A percentile compares a stretch with the other conserved stretches of the same genome.
phyloP scores from a whole-genome alignment of 2,329 filamentous ascomycete species.

The Aspergillus sp. region DNA sequence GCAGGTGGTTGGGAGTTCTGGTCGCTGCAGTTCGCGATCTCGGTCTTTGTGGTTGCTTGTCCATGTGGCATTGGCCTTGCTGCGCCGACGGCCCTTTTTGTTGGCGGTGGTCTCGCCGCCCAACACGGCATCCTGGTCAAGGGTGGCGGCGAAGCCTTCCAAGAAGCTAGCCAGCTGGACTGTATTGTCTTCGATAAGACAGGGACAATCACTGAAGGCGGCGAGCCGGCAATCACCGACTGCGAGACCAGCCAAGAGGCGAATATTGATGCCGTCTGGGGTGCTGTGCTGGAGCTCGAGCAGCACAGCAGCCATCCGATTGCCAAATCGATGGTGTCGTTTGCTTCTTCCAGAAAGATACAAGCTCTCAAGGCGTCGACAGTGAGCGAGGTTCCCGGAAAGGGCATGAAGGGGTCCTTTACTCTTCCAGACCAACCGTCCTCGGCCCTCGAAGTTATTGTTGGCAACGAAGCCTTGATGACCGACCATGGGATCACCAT shows the following conservation, averaged over 20 bases:
- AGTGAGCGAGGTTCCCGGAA: slow-evolving; percentile 56
- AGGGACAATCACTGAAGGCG: slow-evolving; percentile 73
- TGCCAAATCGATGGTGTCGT: slow-evolving; percentile 53
- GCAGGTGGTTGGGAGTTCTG: slow-evolving; percentile 53
- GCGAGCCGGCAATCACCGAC: slow-evolving; percentile 40
- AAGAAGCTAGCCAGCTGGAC: slow-evolving; percentile 75
- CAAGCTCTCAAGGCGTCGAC: slow-evolving; percentile 29
- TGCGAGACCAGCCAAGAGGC: slow-evolving; percentile 22
- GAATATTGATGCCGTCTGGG: slow-evolving; percentile 38
- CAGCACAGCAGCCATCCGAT: slow-evolving; percentile 61
- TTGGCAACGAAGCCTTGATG: slow-evolving; percentile 49
- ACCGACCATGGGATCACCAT: slow-evolving; percentile 52
- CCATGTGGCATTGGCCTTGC: slow-evolving; percentile 81
- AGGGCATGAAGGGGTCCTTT: slow-evolving; percentile 52
- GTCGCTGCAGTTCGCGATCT: slow-evolving; percentile 67
- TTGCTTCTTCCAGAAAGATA: slow-evolving; percentile 39
- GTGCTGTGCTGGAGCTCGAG: slow-evolving; percentile 52
- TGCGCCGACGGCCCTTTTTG: slow-evolving; percentile 81
- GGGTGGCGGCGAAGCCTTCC: slow-evolving; percentile 81
- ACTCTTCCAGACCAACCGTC: no score
- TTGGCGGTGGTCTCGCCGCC: slow-evolving; percentile 78
- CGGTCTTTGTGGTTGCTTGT: slow-evolving; percentile 83
- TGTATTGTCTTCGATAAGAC: slow-evolving; percentile 89
- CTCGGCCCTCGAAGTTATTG: slow-evolving; percentile 34
- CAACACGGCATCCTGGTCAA: slow-evolving; percentile 78